Conservation (phyloP, 805 yeast genomes). For the Ogataea minuta region DNA sequence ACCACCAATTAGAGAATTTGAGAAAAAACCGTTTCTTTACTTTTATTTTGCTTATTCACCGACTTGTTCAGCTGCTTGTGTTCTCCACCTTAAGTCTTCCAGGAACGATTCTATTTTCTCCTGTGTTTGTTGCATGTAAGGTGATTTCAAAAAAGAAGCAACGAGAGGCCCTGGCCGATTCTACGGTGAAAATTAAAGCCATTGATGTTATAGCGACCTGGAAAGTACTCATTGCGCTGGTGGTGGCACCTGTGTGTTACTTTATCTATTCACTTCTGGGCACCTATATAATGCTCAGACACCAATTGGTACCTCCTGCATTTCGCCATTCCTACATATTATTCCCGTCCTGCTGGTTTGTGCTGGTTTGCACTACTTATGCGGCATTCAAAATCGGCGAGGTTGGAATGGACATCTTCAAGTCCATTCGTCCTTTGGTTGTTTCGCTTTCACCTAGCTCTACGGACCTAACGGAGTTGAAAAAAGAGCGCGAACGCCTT, state of each 20-base stretch:
- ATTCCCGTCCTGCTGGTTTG: slow-evolving; percentile 52
- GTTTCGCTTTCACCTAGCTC: slow-evolving; percentile 54
- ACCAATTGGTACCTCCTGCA: slow-evolving; percentile 16
- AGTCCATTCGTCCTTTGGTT: slow-evolving; percentile 76
- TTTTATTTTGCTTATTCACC: slow-evolving; percentile 50
- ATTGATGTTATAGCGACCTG: slow-evolving; percentile 94
- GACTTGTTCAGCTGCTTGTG: slow-evolving; percentile 54
- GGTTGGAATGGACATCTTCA: slow-evolving; percentile 85
- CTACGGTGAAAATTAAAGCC: slow-evolving; percentile 85
- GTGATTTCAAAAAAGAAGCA: slow-evolving; percentile 71
- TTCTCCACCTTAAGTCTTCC: slow-evolving; percentile 71
- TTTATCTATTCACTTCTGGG: slow-evolving; percentile 71
- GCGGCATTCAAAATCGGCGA: slow-evolving; percentile 90
- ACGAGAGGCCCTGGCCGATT: slow-evolving; percentile 72
- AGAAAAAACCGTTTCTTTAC: slow-evolving; percentile 50
- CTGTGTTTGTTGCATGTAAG: slow-evolving; percentile 78
- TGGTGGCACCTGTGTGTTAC: slow-evolving; percentile 82
- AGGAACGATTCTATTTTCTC: slow-evolving; percentile 82
- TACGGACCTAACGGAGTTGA: slow-evolving; percentile 51
- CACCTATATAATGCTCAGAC: slow-evolving; percentile 23
- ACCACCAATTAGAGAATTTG: slow-evolving; percentile 65
- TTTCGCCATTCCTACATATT: slow-evolving; percentile 28
- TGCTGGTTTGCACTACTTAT: slow-evolving; percentile 74
- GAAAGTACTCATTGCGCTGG: slow-evolving; percentile 88
- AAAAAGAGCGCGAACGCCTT: slow-evolving; percentile 58